These are phyloP conservation scores for Sideroxylon spinosum DNA, from an alignment of 179 eudicot genomes.

Conservation along the genomic window DNA sequence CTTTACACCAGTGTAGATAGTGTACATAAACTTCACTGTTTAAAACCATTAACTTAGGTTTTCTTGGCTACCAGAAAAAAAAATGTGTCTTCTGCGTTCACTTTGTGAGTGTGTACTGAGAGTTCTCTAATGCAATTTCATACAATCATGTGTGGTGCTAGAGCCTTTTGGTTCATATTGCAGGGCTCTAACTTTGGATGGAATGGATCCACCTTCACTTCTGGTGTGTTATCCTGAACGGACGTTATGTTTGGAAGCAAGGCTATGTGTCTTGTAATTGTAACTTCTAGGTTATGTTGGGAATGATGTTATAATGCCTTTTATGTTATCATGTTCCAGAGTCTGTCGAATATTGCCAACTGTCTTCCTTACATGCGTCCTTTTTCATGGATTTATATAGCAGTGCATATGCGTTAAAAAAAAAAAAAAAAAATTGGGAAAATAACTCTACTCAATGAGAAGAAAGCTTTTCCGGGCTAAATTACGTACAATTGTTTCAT, in stretches of 20 bases:
- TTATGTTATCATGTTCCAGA: not conserved
- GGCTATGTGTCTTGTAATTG: not conserved
- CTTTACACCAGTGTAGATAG: conserved; percentile 86
- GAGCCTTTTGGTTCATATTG: conserved; percentile 14
- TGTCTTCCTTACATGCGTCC: not conserved
- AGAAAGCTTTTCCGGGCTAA: not conserved
- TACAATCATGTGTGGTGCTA: not conserved
- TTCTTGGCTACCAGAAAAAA: not conserved
- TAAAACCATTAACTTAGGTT: conserved; percentile 15
- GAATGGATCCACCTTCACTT: conserved; percentile 69
- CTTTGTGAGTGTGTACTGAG: not conserved
- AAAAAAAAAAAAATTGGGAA: not conserved
- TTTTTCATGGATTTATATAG: not conserved
- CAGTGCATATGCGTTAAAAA: not conserved
- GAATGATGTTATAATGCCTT: not conserved
- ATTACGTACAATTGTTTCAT: not conserved
- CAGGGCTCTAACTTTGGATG: conserved; percentile 87
- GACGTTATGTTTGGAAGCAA: conserved; percentile 8
- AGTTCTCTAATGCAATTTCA: not conserved
- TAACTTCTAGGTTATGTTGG: not conserved
- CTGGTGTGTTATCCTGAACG: not conserved
- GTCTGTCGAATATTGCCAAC: not conserved
- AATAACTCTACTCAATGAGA: not conserved
- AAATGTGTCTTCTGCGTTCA: not conserved
- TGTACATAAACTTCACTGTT: conserved; percentile 43